A percentile compares a stretch with the other conserved stretches of the same genome.
phyloP scores from a whole-genome alignment of 2,329 filamentous ascomycete genomes.

The Fusarium devonianum region DNA sequence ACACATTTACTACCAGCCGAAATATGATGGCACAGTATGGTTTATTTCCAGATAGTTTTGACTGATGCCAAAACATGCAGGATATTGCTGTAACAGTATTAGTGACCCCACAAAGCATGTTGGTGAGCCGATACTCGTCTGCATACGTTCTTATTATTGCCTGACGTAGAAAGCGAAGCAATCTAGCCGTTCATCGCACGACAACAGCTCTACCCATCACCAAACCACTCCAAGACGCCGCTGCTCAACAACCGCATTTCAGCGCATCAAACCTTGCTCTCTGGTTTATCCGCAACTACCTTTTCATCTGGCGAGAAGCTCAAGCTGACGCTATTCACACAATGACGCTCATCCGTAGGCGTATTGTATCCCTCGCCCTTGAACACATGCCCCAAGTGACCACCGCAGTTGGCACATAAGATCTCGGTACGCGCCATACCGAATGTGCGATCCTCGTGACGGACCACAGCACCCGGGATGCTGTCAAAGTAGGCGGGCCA shows the following conservation, averaged over 20 bases:
- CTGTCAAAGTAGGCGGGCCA: conserved; percentile 99
- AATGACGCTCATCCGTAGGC: conserved; percentile 95
- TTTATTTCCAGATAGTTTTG: conserved; percentile 37
- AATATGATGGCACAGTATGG: conserved; percentile 31
- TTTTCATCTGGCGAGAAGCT: conserved; percentile 77
- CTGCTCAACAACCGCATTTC: not conserved
- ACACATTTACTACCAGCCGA: no score
- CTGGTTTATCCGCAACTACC: conserved; percentile 43
- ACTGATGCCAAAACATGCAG: conserved; percentile 12
- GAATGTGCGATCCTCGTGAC: conserved; percentile 77
- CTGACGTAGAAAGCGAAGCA: no score
- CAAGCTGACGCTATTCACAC: conserved; percentile 91
- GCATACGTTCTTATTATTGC: no score
- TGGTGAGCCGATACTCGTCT: no score
- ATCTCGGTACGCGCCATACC: conserved; percentile 94
- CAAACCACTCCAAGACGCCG: not conserved
- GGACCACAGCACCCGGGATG: conserved; percentile 85
- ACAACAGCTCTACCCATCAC: no score
- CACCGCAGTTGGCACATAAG: conserved; percentile 91
- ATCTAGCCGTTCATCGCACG: no score
- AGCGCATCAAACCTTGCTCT: conserved; percentile 47
- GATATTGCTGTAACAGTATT: no score
- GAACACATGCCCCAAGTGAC: conserved; percentile 93
- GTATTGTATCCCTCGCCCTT: conserved; percentile 86
- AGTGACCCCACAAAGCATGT: no score